These are phyloP conservation scores for Coemansia javaensis DNA, from an alignment of 192 early-diverging fungal genomes.

Conservation along the genomic window DNA sequence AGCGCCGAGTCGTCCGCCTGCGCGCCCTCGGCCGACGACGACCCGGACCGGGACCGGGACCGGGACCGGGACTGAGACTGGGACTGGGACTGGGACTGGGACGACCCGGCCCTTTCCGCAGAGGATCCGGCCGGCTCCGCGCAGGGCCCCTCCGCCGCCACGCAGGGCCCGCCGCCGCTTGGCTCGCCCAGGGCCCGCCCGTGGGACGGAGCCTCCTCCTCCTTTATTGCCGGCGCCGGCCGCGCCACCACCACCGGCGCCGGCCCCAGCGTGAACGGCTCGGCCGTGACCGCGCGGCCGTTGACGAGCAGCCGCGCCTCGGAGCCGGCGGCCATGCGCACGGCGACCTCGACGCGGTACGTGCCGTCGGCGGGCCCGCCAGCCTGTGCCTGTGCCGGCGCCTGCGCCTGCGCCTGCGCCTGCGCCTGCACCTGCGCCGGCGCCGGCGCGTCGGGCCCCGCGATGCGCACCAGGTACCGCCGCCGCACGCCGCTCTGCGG, in stretches of 20 bases:
- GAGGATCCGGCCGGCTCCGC: no score
- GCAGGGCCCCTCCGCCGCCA: no score
- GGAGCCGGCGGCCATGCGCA: slow-evolving; percentile 9
- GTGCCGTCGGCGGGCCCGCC: slow-evolving; percentile 1
- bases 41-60: no score
- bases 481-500: slow-evolving; percentile 15
- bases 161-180: no score
- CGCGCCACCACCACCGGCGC: no score
- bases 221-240: no score
- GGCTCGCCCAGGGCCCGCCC: no score
- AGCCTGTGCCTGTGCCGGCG: neutral
- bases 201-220: no score
- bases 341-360: slow-evolving; percentile 19
- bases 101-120: no score
- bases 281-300: slow-evolving; percentile 6
- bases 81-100: no score
- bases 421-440: neutral
- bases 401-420: neutral
- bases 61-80: no score
- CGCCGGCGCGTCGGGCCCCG: slow-evolving; percentile 2
- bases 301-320: slow-evolving; percentile 22
- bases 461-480: slow-evolving; percentile 37
- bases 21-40: neutral
- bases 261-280: slow-evolving; percentile 30
- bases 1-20: slow-evolving; percentile 14